A percentile compares a stretch with the other conserved stretches of the same genome.
Conservation (phyloP, 176 grass and related monocot species). For the Microstegium vimineum region DNA sequence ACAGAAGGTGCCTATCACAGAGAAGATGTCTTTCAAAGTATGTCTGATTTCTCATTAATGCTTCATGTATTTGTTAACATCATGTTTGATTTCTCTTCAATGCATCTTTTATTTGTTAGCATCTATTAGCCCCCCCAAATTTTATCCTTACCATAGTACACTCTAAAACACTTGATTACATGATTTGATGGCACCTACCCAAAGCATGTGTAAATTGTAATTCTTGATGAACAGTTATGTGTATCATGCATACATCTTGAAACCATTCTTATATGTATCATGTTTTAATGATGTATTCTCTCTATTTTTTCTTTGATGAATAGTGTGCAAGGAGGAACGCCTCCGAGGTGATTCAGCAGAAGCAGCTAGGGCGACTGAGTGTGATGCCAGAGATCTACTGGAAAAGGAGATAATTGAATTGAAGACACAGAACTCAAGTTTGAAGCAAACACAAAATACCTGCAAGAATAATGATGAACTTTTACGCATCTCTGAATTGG, state of each 20-base stretch:
- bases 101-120: not conserved
- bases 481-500: constrained; percentile 36
- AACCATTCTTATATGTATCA: not conserved
- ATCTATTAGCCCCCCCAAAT: not conserved
- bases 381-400: constrained; percentile 51
- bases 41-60: constrained; percentile 41
- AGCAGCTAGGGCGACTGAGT: constrained; percentile 66
- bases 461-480: constrained; percentile 37
- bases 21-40: constrained; percentile 50
- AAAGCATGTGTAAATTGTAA: not conserved
- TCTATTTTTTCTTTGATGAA: constrained; percentile 9
- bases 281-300: constrained; percentile 5
- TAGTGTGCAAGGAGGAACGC: constrained; percentile 62
- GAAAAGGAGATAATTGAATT: constrained; percentile 88
- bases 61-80: not conserved
- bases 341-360: constrained; percentile 48
- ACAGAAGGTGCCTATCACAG: constrained; percentile 34
- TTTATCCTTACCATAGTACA: not conserved
- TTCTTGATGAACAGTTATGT: not conserved
- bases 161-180: not conserved
- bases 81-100: not conserved
- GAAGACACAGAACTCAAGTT: constrained; percentile 50
- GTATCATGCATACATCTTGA: not conserved
- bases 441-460: constrained; percentile 38
- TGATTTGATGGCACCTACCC: not conserved